A percentile compares a stretch with the other conserved stretches of the same genome.
phyloP scores from a whole-genome alignment of 2,329 filamentous ascomycete genomes.

The Aureobasidium sp. region DNA sequence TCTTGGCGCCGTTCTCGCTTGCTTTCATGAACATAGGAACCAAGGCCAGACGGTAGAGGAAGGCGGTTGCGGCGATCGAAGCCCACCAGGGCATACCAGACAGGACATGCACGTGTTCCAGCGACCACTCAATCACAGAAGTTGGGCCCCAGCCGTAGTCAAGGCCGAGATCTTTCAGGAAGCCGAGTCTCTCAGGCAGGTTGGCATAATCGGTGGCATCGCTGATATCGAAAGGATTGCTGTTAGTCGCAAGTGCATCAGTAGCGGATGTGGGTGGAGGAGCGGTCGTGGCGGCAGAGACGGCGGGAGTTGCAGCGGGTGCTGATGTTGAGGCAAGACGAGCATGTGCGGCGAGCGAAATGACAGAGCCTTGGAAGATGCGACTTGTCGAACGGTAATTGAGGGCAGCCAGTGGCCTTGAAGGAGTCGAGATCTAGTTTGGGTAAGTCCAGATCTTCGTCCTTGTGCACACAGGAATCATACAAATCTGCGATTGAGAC shows the following conservation, averaged over 20 bases:
- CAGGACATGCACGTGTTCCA: conserved; percentile 79
- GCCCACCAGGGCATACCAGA: conserved; percentile 74
- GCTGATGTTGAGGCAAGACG: conserved; percentile 17
- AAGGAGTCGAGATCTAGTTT: conserved; percentile 5
- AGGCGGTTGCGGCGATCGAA: conserved; percentile 59
- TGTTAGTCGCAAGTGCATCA: conserved; percentile 3
- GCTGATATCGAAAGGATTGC: conserved; percentile 7
- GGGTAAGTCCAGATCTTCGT: background rate
- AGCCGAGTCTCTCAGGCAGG: conserved; percentile 62
- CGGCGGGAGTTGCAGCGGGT: background rate
- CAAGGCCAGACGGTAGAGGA: conserved; percentile 58
- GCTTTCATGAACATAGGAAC: conserved; percentile 59
- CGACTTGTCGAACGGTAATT: background rate
- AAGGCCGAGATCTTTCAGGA: conserved; percentile 72
- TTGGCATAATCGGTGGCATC: background rate
- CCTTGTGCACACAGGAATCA: background rate
- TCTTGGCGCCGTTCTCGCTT: conserved; percentile 55
- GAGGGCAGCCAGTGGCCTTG: background rate
- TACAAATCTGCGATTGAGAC: conserved; percentile 16
- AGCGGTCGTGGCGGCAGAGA: conserved; percentile 1
- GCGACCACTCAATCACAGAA: conserved; percentile 60
- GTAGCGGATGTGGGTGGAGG: conserved; percentile 5
- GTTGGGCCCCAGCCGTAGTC: conserved; percentile 84
- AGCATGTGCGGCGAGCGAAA: conserved; percentile 16
- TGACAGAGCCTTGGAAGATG: background rate